phyloP scores from a whole-genome alignment of 257 asterid genomes.

The Solanum virginianum region DNA sequence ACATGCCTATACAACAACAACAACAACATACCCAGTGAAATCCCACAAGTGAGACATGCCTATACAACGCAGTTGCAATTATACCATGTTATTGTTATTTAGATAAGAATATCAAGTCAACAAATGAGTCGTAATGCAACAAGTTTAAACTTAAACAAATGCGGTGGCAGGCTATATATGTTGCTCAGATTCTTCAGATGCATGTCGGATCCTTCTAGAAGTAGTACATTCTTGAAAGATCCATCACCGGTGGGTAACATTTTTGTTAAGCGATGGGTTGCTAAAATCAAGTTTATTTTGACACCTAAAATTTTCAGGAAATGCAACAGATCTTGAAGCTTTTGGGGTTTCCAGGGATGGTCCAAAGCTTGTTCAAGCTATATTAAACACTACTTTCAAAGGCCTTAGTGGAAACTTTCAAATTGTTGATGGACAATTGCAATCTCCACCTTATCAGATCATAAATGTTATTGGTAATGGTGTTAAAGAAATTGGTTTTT shows the following conservation, averaged over 20 bases:
- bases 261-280: not conserved
- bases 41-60: no score
- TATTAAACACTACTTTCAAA: not conserved
- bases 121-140: not conserved
- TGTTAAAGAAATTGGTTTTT: slow-evolving; percentile 6
- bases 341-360: slow-evolving; percentile 31
- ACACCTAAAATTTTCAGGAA: not conserved
- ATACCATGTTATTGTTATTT: no score
- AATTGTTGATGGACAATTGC: slow-evolving; percentile 8
- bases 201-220: not conserved
- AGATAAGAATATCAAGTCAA: not conserved
- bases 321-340: slow-evolving; percentile 26
- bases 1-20: no score
- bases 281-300: not conserved
- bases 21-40: no score
- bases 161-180: not conserved
- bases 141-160: not conserved
- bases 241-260: not conserved
- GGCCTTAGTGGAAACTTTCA: slow-evolving; percentile 17
- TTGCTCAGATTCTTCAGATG: not conserved
- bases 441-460: slow-evolving; percentile 9
- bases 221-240: not conserved
- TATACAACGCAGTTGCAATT: no score
- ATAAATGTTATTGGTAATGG: slow-evolving; percentile 3
- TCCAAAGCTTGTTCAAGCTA: slow-evolving; percentile 13